These are phyloP conservation scores for Trichoderma sp. DNA, from an alignment of 2,329 filamentous ascomycete species.

Conservation along the genomic window DNA sequence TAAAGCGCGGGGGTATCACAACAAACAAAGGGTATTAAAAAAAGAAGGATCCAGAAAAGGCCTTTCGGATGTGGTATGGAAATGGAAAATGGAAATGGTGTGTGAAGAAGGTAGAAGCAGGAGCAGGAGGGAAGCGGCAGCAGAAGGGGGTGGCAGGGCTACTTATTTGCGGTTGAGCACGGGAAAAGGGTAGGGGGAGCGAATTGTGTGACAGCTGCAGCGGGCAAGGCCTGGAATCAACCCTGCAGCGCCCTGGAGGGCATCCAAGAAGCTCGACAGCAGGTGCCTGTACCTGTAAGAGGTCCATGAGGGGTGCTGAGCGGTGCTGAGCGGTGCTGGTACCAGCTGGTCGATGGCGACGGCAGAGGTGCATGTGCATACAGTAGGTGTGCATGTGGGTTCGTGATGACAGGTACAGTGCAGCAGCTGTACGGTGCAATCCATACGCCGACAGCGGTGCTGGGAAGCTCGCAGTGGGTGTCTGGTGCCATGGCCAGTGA, in stretches of 20 bases:
- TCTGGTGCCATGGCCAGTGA: slow-evolving; percentile 2
- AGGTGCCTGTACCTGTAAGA: background rate
- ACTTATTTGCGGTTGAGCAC: slow-evolving; percentile 38
- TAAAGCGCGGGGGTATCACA: slow-evolving; percentile 50
- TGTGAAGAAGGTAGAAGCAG: slow-evolving; percentile 31
- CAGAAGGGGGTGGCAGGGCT: slow-evolving; percentile 37
- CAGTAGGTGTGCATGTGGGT: too few relatives aligned
- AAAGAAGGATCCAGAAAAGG: slow-evolving; percentile 37
- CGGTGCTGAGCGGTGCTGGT: too few relatives aligned
- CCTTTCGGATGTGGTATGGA: slow-evolving; percentile 30
- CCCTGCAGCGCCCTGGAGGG: slow-evolving; percentile 1
- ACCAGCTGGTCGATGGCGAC: too few relatives aligned
- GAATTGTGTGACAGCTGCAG: slow-evolving; percentile 9
- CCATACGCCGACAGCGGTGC: too few relatives aligned
- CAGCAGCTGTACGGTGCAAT: too few relatives aligned
- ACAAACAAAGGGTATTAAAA: slow-evolving; percentile 44
- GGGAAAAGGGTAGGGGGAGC: slow-evolving; percentile 21
- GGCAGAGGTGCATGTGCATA: too few relatives aligned
- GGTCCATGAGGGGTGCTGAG: too few relatives aligned
- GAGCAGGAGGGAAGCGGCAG: slow-evolving; percentile 27
- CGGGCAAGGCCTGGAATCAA: slow-evolving; percentile 4
- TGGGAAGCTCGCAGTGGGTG: too few relatives aligned
- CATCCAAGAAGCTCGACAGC: background rate
- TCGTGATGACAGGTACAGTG: too few relatives aligned
- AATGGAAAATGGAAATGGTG: slow-evolving; percentile 30